These are phyloP conservation scores for Eucalyptus decipiens DNA, from an alignment of 345 rosid genomes.

Conservation along the genomic window DNA sequence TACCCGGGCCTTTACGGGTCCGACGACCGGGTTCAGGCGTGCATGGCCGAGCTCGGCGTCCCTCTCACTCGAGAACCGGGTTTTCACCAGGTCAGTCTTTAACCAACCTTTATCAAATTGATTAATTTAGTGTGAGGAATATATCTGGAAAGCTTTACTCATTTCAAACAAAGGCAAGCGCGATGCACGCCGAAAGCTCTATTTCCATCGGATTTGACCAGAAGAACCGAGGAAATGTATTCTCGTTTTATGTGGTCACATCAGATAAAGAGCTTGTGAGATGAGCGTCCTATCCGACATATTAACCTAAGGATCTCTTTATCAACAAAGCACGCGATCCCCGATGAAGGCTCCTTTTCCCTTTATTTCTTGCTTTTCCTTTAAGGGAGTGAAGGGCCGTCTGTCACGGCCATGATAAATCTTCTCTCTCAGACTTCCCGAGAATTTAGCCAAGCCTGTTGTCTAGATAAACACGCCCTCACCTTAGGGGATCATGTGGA, in stretches of 20 bases:
- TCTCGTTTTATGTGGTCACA: background rate
- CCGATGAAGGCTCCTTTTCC: background rate
- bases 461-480: background rate
- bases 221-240: background rate
- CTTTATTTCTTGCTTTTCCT: background rate
- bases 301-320: background rate
- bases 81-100: constrained; percentile 67
- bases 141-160: background rate
- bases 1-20: constrained; percentile 61
- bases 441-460: background rate
- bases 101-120: background rate
- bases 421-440: background rate
- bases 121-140: background rate
- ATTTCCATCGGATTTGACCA: background rate
- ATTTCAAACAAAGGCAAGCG: background rate
- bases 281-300: background rate
- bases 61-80: constrained; percentile 65
- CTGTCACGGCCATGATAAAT: background rate
- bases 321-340: background rate
- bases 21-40: constrained; percentile 82
- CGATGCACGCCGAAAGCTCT: background rate
- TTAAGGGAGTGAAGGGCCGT: background rate
- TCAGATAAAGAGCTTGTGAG: background rate
- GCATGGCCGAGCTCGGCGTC: constrained; percentile 85
- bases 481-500: background rate